phyloP scores from a whole-genome alignment of 2,329 filamentous ascomycete species.

The Hymenoscyphus repandus region DNA sequence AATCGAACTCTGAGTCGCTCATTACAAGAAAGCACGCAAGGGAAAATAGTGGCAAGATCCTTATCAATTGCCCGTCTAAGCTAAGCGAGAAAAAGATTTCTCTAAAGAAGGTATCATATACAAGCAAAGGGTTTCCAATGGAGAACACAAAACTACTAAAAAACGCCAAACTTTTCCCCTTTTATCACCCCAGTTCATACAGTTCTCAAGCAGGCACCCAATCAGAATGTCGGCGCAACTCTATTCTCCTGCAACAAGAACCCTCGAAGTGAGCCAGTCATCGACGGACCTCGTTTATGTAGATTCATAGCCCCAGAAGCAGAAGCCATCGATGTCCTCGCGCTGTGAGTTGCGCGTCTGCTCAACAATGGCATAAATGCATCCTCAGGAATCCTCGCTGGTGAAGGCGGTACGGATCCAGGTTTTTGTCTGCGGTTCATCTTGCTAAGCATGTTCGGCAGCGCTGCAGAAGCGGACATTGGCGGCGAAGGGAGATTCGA shows the following conservation, averaged over 20 bases:
- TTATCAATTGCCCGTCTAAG: too few species aligned
- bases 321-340: background rate
- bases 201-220: too few species aligned
- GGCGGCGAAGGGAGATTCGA: conserved; percentile 2
- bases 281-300: conserved; percentile 1
- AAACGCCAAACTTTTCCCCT: too few species aligned
- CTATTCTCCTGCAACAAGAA: conserved; percentile 15
- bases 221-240: conserved; percentile 14
- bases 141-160: background rate
- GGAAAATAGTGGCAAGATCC: too few species aligned
- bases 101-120: too few species aligned
- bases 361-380: background rate
- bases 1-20: too few species aligned
- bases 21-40: too few species aligned
- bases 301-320: conserved; percentile 1
- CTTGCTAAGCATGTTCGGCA: conserved; percentile 15
- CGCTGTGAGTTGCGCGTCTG: background rate
- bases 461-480: conserved; percentile 4
- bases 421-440: conserved; percentile 15
- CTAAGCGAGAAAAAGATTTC: too few species aligned
- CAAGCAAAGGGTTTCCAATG: too few species aligned
- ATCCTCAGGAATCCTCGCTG: conserved; percentile 2
- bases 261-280: conserved; percentile 11
- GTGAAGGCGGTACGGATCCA: background rate
- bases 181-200: too few species aligned